Base-by-base conservation (phyloP, 2,329 filamentous ascomycete genomes). In the Colletotrichum destructivum region DNA sequence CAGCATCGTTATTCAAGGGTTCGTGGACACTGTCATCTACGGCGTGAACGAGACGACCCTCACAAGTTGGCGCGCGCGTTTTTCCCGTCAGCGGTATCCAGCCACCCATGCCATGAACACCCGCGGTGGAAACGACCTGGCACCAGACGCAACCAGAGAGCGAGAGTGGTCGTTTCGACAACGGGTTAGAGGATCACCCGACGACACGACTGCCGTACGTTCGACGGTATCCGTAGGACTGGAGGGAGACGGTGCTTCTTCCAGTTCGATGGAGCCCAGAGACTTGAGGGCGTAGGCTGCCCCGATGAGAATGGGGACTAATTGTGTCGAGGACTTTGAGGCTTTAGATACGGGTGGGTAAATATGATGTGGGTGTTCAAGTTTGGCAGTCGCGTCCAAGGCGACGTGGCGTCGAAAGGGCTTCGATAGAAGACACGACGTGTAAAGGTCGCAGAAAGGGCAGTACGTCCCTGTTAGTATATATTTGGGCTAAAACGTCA, bases 11-110 rank as follows among this genome's bases (percentile, higher is more conserved):
- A 74, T 83, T 4, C 82, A 84, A 71, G 82, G 83, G 9, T 77
- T 84, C 35, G 78, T 81, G 11, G 82, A 84, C 71, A 81, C 83
- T 8, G 62, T 84, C 47, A 82, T 84, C 26, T 84, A 84, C 73
- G 82, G 82, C 12, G 42, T 52, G 51, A 71, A 72, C n/a, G 70
- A 72, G 40, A 72, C 66, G 4, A 66, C 61, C 15, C 42, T 65
- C 12, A 40, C 51, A 26, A 71, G 61, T 21, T 72, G 68, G 70
- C 67, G 55, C n/a, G 38, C 61, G 3, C 62, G 42, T 11, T 49
- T 61, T 7, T 66, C 46, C 15, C 61, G 56, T 8, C 46, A 42
- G 40, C 38, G 16, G 9, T 62, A 44, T n/a, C 67, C 70, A 13
- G 55, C 18, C 4, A 9, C 57, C 9, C 55, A 40, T 11, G 23